These are phyloP conservation scores for Inga oerstediana DNA, from an alignment of 306 rosid genomes.

Conservation along the genomic window DNA sequence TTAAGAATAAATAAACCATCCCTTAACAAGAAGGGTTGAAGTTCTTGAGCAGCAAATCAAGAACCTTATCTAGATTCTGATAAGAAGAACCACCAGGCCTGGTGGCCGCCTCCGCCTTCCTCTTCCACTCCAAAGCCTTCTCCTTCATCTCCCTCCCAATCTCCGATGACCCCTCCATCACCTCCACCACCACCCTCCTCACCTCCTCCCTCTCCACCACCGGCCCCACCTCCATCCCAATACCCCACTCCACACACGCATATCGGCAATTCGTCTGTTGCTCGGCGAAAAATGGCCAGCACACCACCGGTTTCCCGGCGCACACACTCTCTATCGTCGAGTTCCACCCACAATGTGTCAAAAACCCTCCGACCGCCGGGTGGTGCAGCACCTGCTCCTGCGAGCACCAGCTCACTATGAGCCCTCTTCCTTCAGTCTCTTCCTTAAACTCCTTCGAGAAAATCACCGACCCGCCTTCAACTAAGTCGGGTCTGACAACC, in stretches of 20 bases:
- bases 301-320: slow-evolving; percentile 27
- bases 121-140: slow-evolving; percentile 28
- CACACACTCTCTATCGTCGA: slow-evolving; percentile 18
- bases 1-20: neutral
- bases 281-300: slow-evolving; percentile 37
- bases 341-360: slow-evolving; percentile 24
- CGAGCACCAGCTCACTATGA: slow-evolving; percentile 30
- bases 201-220: slow-evolving; percentile 13
- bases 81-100: slow-evolving; percentile 15
- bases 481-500: slow-evolving; percentile 36
- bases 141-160: slow-evolving; percentile 10
- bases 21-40: neutral
- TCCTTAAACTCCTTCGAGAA: neutral
- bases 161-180: neutral
- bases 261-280: slow-evolving; percentile 28
- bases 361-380: slow-evolving; percentile 6
- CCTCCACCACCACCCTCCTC: slow-evolving; percentile 4
- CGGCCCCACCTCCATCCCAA: slow-evolving; percentile 11
- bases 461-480: slow-evolving; percentile 18
- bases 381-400: slow-evolving; percentile 36
- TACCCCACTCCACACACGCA: slow-evolving; percentile 32
- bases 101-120: neutral
- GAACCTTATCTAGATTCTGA: neutral
- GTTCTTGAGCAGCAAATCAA: neutral
- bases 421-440: slow-evolving; percentile 21